phyloP scores from a whole-genome alignment of 2,329 filamentous ascomycete genomes.

The Colletotrichum zoysiae region DNA sequence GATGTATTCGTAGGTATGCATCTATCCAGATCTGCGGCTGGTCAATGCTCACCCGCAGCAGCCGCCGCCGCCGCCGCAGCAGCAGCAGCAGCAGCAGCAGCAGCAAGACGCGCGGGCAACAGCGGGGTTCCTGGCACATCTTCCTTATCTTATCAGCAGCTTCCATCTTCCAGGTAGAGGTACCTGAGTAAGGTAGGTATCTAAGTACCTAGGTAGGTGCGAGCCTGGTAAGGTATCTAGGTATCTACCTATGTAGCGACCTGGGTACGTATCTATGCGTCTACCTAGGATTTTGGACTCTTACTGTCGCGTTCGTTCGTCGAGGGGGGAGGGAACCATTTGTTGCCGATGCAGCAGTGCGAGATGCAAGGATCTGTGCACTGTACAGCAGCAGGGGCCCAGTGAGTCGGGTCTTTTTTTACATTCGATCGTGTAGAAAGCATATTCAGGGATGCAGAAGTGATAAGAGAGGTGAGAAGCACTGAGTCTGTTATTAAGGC shows the following conservation, averaged over 20 bases:
- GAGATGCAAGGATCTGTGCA: neutral
- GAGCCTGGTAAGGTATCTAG: too few species aligned
- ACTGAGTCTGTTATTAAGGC: neutral
- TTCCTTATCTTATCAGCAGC: slow-evolving; percentile 14
- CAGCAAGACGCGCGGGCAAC: neutral
- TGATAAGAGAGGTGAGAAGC: slow-evolving; percentile 3
- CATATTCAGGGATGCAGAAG: neutral
- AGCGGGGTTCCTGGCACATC: slow-evolving; percentile 15
- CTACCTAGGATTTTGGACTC: neutral
- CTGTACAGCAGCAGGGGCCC: slow-evolving; percentile 10
- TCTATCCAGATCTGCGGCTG: neutral
- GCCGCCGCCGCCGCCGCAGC: too few species aligned
- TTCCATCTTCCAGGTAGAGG: neutral
- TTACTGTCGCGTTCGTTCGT: slow-evolving; percentile 32
- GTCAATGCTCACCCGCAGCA: slow-evolving; percentile 10
- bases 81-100: too few species aligned
- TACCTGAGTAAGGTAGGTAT: too few species aligned
- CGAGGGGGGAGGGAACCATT: neutral
- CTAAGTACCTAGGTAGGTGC: too few species aligned
- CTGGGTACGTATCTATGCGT: too few species aligned
- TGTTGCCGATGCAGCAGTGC: slow-evolving; percentile 37
- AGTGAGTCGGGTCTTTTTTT: neutral
- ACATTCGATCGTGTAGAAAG: neutral
- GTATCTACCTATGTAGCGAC: too few species aligned
- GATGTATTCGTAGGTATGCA: slow-evolving; percentile 8